phyloP scores from a whole-genome alignment of 805 yeast species.

The Metschnikowia lachancei region DNA sequence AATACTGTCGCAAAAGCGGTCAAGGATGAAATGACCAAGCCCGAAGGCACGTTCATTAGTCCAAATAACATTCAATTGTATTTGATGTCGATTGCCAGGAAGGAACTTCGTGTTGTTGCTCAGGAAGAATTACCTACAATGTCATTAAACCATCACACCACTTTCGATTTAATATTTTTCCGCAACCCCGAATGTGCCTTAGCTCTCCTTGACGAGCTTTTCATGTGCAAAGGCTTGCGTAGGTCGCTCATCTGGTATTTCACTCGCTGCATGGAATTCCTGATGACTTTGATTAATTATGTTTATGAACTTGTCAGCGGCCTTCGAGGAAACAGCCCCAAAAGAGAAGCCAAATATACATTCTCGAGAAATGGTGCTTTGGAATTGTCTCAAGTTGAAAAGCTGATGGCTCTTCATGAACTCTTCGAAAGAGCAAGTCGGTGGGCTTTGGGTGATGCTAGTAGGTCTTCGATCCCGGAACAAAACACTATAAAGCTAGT shows the following conservation, averaged over 20 bases:
- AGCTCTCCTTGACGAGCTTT: constrained; percentile 62
- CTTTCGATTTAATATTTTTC: constrained; percentile 51
- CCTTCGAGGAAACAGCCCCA: constrained; percentile 45
- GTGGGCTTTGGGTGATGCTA: constrained; percentile 33
- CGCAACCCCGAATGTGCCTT: constrained; percentile 53
- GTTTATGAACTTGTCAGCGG: constrained; percentile 59
- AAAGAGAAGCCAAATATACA: constrained; percentile 25
- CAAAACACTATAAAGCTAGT: constrained; percentile 41
- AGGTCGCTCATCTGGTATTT: constrained; percentile 65
- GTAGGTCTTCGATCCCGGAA: constrained; percentile 10
- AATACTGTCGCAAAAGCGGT: constrained; percentile 52
- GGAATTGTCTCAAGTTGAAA: constrained; percentile 55
- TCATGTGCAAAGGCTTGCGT: constrained; percentile 66
- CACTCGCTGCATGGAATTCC: constrained; percentile 55
- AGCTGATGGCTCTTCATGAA: constrained; percentile 66
- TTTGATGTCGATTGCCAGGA: constrained; percentile 38
- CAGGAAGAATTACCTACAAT: constrained; percentile 29
- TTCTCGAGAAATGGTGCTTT: constrained; percentile 60
- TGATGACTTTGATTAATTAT: constrained; percentile 57
- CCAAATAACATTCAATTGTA: constrained; percentile 52
- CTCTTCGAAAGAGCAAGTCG: constrained; percentile 51
- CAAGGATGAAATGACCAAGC: constrained; percentile 20
- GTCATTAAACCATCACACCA: constrained; percentile 33
- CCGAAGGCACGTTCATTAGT: constrained; percentile 28
- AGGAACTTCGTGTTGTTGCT: constrained; percentile 25